Evolutionary conservation across 805 yeast species (phyloP), one percentile per base, ranked within the genome.

Genomic region (Candida ovalis): DNA sequence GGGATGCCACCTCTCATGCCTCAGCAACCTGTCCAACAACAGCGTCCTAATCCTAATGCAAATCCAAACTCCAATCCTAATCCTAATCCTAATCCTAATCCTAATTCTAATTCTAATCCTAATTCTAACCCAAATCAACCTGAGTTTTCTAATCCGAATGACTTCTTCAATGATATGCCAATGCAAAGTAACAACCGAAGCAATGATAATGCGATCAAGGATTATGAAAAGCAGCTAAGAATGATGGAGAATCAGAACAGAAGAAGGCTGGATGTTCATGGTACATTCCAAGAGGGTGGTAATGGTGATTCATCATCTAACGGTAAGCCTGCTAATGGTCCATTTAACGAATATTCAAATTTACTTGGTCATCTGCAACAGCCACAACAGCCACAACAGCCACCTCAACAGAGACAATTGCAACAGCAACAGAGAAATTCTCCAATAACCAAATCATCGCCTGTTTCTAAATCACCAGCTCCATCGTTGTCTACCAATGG

Each of bases 171-270:
- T 44, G 56, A 55, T 25, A 53, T 52, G 25, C 36, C 57, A 17
- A 54, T 52, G 23, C 52, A 35, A 6, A 49, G 43, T 23, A 28
- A 40, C 7, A 48, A 37, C 28, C 47, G 36, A 19, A 39, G 53
- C 27, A 54, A 72, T 69, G 64, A 56, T 48, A 76, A 75, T 58
- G 91, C 92, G 1, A 69, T 88, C 36, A 88, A 84, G 57, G 95
- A 88, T 61, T 88, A 88, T 64, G 95, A 88, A 63, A 82, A 80
- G 73, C 92, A 87, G 64, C 69, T 87, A 55, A 77, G 86, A 77
- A 62, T 84, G 46, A 68, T 88, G 60, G 96, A 88, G 58, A 79
- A 79, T 53, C 91, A 86, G 62, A 88, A 86, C 64, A 83, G 84
- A 61, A 81, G 80, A 62, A 74, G 87, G 46, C 69, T 86, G 43